A percentile compares a stretch with the other conserved stretches of the same genome.
Conservation (phyloP, 2,329 filamentous ascomycete species). For the Salinomyces thailandicus region DNA sequence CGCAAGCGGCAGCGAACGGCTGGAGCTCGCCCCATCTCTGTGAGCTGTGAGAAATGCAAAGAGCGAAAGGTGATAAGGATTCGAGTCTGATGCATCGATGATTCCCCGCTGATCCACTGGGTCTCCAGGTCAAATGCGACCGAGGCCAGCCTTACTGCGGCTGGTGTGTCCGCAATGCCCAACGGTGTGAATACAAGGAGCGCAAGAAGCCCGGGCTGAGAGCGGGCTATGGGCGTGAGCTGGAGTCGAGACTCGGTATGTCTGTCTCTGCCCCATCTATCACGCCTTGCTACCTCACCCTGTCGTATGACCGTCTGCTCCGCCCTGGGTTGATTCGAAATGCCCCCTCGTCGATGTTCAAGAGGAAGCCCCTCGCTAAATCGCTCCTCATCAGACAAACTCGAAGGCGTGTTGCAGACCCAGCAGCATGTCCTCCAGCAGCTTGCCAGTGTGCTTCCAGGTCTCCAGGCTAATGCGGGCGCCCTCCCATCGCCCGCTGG, state of each 20-base stretch:
- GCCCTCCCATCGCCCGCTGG: constrained; percentile 6
- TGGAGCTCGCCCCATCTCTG: constrained; percentile 32
- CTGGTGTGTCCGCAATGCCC: constrained; percentile 59
- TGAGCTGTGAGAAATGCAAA: constrained; percentile 65
- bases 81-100: no score
- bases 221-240: constrained; percentile 46
- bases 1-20: constrained; percentile 33
- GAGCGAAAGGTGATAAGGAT: constrained; percentile 63
- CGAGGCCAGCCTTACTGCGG: constrained; percentile 65
- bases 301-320: no score
- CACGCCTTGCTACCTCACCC: neutral
- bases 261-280: neutral
- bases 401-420: constrained; percentile 34
- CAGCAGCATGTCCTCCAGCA: constrained; percentile 39
- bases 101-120: no score
- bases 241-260: constrained; percentile 49
- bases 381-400: constrained; percentile 29
- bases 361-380: neutral
- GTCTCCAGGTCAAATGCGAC: constrained; percentile 50
- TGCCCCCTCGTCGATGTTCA: neutral
- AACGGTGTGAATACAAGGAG: constrained; percentile 58
- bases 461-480: constrained; percentile 3
- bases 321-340: neutral
- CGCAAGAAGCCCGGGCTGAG: constrained; percentile 57
- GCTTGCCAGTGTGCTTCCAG: constrained; percentile 23